Evolutionary conservation across 1,284 basidiomycete genomes (phyloP).

Genomic region (Takashimella koratensis): DNA sequence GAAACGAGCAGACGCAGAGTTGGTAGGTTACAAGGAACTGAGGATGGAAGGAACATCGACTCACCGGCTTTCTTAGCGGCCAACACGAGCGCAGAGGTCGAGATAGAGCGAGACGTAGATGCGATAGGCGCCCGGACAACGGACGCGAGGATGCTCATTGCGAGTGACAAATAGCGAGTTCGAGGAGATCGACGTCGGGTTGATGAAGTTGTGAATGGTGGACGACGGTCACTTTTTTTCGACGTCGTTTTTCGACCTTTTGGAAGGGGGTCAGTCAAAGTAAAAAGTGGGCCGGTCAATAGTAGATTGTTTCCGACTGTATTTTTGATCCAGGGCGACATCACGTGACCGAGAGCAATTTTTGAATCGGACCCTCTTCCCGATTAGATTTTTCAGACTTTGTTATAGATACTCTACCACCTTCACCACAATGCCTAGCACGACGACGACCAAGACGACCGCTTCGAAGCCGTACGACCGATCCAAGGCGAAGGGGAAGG

Average conservation of each 20-base stretch:
- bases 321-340: no score
- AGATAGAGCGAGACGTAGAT: constrained; percentile 17
- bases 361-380: no score
- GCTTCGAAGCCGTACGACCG: constrained; percentile 19
- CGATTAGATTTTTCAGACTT: no score
- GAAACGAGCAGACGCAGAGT: neutral
- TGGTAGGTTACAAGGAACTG: neutral
- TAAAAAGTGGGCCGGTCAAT: no score
- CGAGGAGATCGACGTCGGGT: constrained; percentile 3
- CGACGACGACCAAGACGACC: neutral
- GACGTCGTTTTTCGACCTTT: no score
- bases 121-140: constrained; percentile 1
- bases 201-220: constrained; percentile 14
- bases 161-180: neutral
- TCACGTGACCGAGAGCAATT: no score
- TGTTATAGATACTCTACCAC: no score
- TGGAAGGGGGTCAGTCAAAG: no score
- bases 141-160: neutral
- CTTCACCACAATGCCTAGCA: constrained; percentile 8
- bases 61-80: constrained; percentile 11
- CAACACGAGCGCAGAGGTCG: constrained; percentile 13
- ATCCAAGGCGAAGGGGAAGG: constrained; percentile 20
- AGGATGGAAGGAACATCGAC: neutral
- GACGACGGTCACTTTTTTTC: no score
- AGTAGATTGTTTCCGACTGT: no score